Base-by-base conservation (phyloP, 2,329 filamentous ascomycete genomes). In the Epichloe glyceriae region DNA sequence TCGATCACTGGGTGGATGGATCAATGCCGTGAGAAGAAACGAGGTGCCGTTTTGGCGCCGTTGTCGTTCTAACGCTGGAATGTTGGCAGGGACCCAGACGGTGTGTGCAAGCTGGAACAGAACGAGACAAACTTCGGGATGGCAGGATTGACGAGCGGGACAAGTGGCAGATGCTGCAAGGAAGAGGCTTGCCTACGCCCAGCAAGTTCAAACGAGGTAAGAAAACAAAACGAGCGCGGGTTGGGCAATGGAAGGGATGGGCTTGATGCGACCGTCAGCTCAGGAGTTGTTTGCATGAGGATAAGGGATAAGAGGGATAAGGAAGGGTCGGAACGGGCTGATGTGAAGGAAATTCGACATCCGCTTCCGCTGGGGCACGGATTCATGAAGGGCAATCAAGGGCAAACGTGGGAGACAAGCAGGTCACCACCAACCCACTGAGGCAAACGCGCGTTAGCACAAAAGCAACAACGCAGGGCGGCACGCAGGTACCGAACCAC, bases 401-500 rank as follows among this genome's bases (percentile, higher is more conserved):
- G 26, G 26, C 26, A 30, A 10, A 30, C 26, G 8, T 30, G 26
- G 26, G 26, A 30, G 26, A 30, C 26, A 4, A 8, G 26, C 26
- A 30, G 26, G 26, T 30, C 26, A 30, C 26, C 26, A 30, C 26
- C 26, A 30, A 30, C 26, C 26, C n/a, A n/a, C n/a, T n/a, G n/a
- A 30, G 17, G 35, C 35, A 38, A 15, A n/a, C 15, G 34, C 40
- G 17, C 47, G 34, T 43, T 44, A 35, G 19, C 47, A 44, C 30
- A 17, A 19, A 26, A 8, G 26, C 26, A 26, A 3, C 26, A 26
- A 26, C 2, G 26, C 26, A 26, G 7, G 26, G 26, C 26, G 7
- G 47, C 47, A 44, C 40, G 47, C 47, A 49, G 40, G 47, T 49
- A 49, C 47, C 47, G 47, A 44, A 11, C 6, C 37, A 38, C 35